phyloP scores from a whole-genome alignment of 2,329 filamentous ascomycete species.

The Diplodia intermedia region DNA sequence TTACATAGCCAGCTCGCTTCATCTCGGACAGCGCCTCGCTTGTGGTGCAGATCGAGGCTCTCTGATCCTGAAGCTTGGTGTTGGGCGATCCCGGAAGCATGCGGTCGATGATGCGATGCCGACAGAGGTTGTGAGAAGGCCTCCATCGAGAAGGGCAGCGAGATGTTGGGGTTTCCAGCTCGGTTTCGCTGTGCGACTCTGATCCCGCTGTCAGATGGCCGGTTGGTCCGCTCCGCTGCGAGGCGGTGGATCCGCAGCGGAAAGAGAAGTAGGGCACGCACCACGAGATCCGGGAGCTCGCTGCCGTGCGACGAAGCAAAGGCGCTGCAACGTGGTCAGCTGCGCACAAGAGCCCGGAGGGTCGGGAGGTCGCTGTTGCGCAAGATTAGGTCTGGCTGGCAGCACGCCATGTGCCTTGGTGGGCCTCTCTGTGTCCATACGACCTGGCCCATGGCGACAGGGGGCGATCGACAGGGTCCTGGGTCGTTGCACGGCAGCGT shows the following conservation, averaged over 20 bases:
- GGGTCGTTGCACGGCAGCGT: conserved; percentile 10
- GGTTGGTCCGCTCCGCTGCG: conserved; percentile 21
- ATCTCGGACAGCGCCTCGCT: not conserved
- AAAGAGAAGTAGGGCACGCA: conserved; percentile 30
- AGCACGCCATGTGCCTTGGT: conserved; percentile 18
- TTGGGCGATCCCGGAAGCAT: not conserved
- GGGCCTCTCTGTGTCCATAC: conserved; percentile 1
- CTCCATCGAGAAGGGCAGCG: conserved; percentile 19
- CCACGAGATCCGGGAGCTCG: conserved; percentile 30
- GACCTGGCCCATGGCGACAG: conserved; percentile 1
- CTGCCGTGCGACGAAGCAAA: conserved; percentile 25
- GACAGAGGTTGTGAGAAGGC: not conserved
- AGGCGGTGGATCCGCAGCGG: conserved; percentile 11
- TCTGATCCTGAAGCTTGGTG: not conserved
- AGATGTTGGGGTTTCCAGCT: not conserved
- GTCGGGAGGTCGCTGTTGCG: conserved; percentile 25
- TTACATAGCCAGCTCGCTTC: not conserved
- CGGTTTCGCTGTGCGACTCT: conserved; percentile 17
- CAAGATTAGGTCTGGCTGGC: conserved; percentile 21
- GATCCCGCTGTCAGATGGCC: conserved; percentile 30
- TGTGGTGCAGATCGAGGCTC: not conserved
- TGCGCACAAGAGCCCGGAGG: conserved; percentile 31
- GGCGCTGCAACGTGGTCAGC: conserved; percentile 34
- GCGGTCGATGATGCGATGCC: conserved; percentile 5
- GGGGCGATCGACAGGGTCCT: conserved; percentile 26